Percentiles rank a stretch among this genome's conserved stretches.
Evolutionary conservation across 2,329 filamentous ascomycete genomes (phyloP).

Genomic region (Aspergillus versicolor): DNA sequence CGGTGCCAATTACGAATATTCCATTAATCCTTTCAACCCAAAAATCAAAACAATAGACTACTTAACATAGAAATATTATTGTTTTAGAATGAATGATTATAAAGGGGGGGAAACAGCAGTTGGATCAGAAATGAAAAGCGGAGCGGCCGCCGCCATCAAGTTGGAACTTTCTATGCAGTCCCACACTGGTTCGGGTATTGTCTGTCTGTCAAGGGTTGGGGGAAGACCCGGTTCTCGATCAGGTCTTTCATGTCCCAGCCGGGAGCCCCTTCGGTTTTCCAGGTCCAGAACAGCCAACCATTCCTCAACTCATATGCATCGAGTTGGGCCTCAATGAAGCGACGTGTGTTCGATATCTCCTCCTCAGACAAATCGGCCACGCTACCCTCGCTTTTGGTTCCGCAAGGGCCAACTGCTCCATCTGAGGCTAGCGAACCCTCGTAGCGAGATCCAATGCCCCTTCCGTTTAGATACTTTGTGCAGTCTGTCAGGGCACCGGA

Average conservation of each 20-base stretch:
- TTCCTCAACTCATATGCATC: constrained; percentile 44
- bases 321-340: constrained; percentile 48
- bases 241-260: constrained; percentile 51
- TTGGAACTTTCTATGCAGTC: not conserved
- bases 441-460: constrained; percentile 59
- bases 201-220: constrained; percentile 40
- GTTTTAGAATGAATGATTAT: not conserved
- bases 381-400: constrained; percentile 47
- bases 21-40: not conserved
- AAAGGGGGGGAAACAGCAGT: not conserved
- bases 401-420: constrained; percentile 55
- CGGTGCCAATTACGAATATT: not conserved
- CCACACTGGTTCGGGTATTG: constrained; percentile 34
- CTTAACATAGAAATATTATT: not conserved
- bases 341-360: constrained; percentile 39
- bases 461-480: constrained; percentile 55
- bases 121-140: not conserved
- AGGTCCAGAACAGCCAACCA: constrained; percentile 53
- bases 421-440: constrained; percentile 53
- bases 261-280: constrained; percentile 50
- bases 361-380: constrained; percentile 44
- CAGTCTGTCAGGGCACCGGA: constrained; percentile 65
- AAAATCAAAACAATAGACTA: not conserved
- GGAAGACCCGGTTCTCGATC: constrained; percentile 48
- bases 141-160: not conserved